phyloP scores from a whole-genome alignment of 2,329 filamentous ascomycete genomes.

The Neurospora sp. region DNA sequence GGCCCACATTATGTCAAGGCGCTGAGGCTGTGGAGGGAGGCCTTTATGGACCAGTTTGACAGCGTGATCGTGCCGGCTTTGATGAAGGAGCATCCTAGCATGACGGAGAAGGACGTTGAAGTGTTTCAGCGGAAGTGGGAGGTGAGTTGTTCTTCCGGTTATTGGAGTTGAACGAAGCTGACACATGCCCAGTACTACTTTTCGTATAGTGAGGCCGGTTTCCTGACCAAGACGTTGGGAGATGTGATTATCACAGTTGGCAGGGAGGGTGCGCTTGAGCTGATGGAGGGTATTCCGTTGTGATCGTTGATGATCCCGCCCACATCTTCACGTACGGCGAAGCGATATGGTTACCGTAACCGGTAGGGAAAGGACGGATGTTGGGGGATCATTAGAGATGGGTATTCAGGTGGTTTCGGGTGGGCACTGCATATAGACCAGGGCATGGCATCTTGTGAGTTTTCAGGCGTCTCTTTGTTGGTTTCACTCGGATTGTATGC shows the following conservation, averaged over 20 bases:
- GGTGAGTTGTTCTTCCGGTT: slow-evolving; percentile 27
- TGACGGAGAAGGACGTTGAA: slow-evolving; percentile 52
- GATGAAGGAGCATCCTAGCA: slow-evolving; percentile 43
- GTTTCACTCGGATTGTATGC: too few species aligned
- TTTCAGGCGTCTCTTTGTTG: too few species aligned
- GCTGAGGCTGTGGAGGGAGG: slow-evolving; percentile 56
- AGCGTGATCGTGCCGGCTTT: slow-evolving; percentile 49
- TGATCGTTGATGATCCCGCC: slow-evolving; percentile 23
- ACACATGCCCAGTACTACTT: slow-evolving; percentile 53
- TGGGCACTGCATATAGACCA: not conserved
- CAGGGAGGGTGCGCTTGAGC: slow-evolving; percentile 52
- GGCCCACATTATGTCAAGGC: slow-evolving; percentile 65
- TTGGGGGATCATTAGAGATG: too few species aligned
- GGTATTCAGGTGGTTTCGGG: not conserved
- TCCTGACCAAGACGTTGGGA: slow-evolving; percentile 60
- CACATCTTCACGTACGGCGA: not conserved
- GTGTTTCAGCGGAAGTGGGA: slow-evolving; percentile 65
- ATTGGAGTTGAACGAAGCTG: slow-evolving; percentile 1
- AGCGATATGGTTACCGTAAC: not conserved
- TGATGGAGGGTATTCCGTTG: slow-evolving; percentile 61
- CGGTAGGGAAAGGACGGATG: not conserved
- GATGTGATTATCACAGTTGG: slow-evolving; percentile 64
- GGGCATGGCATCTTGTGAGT: not conserved
- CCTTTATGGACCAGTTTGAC: slow-evolving; percentile 54
- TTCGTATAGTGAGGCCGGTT: slow-evolving; percentile 64